Conservation (phyloP, 106 monocot genomes). For the Platanthera guangdongensis region DNA sequence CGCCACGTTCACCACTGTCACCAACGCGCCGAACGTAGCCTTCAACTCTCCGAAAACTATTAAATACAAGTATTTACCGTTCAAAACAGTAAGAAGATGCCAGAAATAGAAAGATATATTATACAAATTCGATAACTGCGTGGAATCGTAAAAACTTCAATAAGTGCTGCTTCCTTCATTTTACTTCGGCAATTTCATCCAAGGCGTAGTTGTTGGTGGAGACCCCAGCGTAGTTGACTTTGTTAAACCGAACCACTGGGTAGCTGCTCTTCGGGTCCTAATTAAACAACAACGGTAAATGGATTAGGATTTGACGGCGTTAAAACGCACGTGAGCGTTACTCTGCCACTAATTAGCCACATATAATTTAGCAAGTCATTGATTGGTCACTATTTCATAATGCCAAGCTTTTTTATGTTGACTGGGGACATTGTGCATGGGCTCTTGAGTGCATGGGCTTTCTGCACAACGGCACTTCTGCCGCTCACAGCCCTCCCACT, state of each 20-base stretch:
- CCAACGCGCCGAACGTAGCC: no score
- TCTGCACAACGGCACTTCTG: no score
- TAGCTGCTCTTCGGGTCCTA: conserved; percentile 34
- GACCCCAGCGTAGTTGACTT: conserved; percentile 37
- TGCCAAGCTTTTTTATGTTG: background rate
- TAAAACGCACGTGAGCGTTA: background rate
- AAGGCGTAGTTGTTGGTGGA: conserved; percentile 48
- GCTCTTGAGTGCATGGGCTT: no score
- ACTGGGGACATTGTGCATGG: background rate
- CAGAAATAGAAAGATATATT: background rate
- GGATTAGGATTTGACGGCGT: no score
- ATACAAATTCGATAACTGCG: background rate
- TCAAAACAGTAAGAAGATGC: no score
- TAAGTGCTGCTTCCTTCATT: conserved; percentile 1
- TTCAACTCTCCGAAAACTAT: no score
- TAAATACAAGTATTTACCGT: no score
- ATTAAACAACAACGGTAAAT: background rate
- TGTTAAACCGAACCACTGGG: conserved; percentile 42
- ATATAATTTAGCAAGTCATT: background rate
- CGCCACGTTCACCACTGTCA: no score
- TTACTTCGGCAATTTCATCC: conserved; percentile 36
- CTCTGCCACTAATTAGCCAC: background rate
- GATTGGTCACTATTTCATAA: background rate
- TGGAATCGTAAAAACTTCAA: background rate
- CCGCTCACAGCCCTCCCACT: no score